phyloP scores from a whole-genome alignment of 208 protist genomes.

The Trypanosoma lewisi region DNA sequence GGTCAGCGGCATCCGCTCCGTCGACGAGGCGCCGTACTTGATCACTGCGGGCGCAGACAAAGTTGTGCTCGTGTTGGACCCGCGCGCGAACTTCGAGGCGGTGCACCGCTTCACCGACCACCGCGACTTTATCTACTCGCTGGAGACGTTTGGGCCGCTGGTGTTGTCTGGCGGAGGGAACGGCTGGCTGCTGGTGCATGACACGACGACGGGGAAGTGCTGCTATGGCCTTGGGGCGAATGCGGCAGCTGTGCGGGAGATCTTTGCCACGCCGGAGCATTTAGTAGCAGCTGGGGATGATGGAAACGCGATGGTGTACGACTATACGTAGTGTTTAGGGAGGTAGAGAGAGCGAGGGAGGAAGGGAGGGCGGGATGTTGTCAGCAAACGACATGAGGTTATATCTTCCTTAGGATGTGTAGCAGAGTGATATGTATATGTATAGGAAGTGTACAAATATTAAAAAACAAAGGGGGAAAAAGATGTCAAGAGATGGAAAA shows the following conservation, averaged over 20 bases:
- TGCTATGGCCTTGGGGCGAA: conserved; percentile 77
- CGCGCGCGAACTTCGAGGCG: conserved; percentile 39
- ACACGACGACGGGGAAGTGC: conserved; percentile 56
- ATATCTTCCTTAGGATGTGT: background rate
- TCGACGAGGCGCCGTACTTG: conserved; percentile 43
- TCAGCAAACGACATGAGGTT: background rate
- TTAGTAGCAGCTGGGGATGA: conserved; percentile 80
- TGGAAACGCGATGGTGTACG: conserved; percentile 79
- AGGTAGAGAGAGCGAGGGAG: conserved; percentile 1
- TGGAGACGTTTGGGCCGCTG: conserved; percentile 61
- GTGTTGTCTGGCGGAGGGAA: conserved; percentile 73
- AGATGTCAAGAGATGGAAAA: background rate
- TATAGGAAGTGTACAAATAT: background rate
- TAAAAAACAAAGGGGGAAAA: background rate
- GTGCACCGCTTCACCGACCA: conserved; percentile 63
- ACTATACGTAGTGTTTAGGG: conserved; percentile 31
- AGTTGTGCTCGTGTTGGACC: conserved; percentile 65
- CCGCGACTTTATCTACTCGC: conserved; percentile 79
- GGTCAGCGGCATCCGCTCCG: conserved; percentile 50
- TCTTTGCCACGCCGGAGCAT: conserved; percentile 40
- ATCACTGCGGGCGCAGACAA: conserved; percentile 81
- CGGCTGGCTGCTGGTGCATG: conserved; percentile 81
- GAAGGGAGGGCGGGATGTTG: background rate
- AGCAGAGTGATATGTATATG: background rate
- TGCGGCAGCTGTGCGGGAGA: conserved; percentile 70